These are phyloP conservation scores for Neurospora sp. DNA, from an alignment of 2,329 filamentous ascomycete species.

Conservation along the genomic window DNA sequence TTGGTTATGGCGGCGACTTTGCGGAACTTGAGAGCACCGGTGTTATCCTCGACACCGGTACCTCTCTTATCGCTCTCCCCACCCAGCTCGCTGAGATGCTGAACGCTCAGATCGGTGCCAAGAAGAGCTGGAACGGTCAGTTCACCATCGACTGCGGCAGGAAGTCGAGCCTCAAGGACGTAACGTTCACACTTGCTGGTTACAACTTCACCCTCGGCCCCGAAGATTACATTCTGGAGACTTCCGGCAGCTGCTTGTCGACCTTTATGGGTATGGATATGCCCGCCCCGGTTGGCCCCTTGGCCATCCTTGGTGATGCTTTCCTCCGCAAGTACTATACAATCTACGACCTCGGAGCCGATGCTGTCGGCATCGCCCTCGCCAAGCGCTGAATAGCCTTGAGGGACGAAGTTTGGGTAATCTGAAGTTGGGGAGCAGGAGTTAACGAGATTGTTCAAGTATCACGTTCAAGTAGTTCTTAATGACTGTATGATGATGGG, in stretches of 20 bases:
- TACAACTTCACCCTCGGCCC: slow-evolving; percentile 87
- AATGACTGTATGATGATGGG: background rate
- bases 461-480: background rate
- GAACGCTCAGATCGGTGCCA: slow-evolving; percentile 95
- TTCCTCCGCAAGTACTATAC: slow-evolving; percentile 86
- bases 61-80: slow-evolving; percentile 92
- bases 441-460: background rate
- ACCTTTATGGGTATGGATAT: slow-evolving; percentile 96
- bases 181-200: slow-evolving; percentile 82
- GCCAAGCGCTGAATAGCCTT: slow-evolving; percentile 46
- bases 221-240: slow-evolving; percentile 91
- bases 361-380: slow-evolving; percentile 80
- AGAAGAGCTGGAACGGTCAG: slow-evolving; percentile 96
- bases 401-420: background rate
- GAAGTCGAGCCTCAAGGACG: slow-evolving; percentile 74
- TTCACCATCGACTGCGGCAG: slow-evolving; percentile 87
- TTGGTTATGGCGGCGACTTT: slow-evolving; percentile 76
- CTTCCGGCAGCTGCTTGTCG: slow-evolving; percentile 92
- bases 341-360: slow-evolving; percentile 88
- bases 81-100: slow-evolving; percentile 86
- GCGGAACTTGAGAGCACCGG: slow-evolving; percentile 91
- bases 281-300: slow-evolving; percentile 76
- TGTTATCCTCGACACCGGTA: slow-evolving; percentile 95
- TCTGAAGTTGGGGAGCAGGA: background rate
- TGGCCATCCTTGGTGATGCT: slow-evolving; percentile 88